Percentiles rank a stretch among this genome's conserved stretches.
Evolutionary conservation across 768 basidiomycete species (phyloP).

Genomic region (Agaricus blazei): DNA sequence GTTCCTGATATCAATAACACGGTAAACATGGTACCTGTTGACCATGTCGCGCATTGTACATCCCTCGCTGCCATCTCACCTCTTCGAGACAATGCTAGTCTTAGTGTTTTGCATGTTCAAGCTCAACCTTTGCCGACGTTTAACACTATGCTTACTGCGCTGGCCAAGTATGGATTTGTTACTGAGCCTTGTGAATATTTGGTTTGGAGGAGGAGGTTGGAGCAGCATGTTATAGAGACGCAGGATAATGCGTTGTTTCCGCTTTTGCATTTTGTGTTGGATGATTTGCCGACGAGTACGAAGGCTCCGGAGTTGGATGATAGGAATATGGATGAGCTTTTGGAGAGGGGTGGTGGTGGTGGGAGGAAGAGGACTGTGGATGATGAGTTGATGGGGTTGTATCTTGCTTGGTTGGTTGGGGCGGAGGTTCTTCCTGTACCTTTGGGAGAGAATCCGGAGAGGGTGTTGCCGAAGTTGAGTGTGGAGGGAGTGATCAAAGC

Average conservation of each 20-base stretch:
- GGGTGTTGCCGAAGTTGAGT: slow-evolving; percentile 44
- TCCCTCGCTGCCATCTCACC: slow-evolving; percentile 67
- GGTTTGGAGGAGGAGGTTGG: slow-evolving; percentile 85
- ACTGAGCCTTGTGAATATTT: slow-evolving; percentile 83
- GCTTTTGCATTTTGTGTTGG: slow-evolving; percentile 92
- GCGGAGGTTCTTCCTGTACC: slow-evolving; percentile 77
- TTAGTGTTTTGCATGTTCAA: slow-evolving; percentile 77
- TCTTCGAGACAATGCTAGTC: slow-evolving; percentile 30
- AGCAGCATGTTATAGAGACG: slow-evolving; percentile 90
- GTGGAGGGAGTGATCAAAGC: slow-evolving; percentile 45
- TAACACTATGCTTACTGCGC: slow-evolving; percentile 75
- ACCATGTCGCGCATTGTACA: slow-evolving; percentile 86
- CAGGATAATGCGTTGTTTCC: slow-evolving; percentile 98
- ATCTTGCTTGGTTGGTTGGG: slow-evolving; percentile 87
- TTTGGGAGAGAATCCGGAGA: slow-evolving; percentile 27
- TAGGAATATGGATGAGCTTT: slow-evolving; percentile 67
- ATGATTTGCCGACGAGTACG: slow-evolving; percentile 95
- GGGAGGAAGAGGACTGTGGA: slow-evolving; percentile 56
- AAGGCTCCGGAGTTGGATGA: slow-evolving; percentile 91
- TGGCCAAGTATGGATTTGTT: slow-evolving; percentile 75
- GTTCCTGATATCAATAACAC: slow-evolving; percentile 98
- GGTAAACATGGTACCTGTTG: slow-evolving; percentile 97
- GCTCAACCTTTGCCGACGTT: slow-evolving; percentile 85
- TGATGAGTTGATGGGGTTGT: slow-evolving; percentile 73
- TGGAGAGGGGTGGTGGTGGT: slow-evolving; percentile 35